Evolutionary conservation across 73 alveolate genomes (phyloP), one percentile per base, ranked within the genome.

Genomic region (Durusdinium trenchii): DNA sequence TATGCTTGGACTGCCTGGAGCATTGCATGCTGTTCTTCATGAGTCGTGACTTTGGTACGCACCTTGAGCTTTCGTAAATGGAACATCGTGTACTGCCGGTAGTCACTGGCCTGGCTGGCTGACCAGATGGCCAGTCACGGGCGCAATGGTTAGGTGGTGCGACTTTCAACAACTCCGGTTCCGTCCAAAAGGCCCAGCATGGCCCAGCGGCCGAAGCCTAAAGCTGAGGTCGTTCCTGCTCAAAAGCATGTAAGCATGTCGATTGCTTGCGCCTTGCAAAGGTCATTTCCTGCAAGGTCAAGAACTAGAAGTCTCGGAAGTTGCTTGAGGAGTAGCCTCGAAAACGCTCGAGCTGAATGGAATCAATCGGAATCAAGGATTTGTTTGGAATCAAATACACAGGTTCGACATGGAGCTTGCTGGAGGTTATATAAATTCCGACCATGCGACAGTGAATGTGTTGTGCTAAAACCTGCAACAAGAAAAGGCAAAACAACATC

Each of bases 51-150:
- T n/a, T n/a, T n/a, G n/a, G n/a, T n/a, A n/a, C n/a, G n/a, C 0
- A 52, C 96, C 98, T 92, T 92, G 91, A 92, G 36, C 64, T 73
- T 92, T 10, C 90, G 73, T 76, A 92, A 57, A 42, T 92, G 98
- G 81, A 92, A 92, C 86, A 92, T 92, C 48, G 98, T 73, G 20
- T 92, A 92, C 90, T 71, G 98, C 47, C 98, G 98, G 78, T 92
- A 92, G 78, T 92, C 98, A 30, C 57, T 51, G 57, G 91, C 98
- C 87, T 92, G 18, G 69, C 23, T 57, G n/a, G 82, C 10, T 35
- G 46, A 16, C 7, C 28, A 16, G 82, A 7, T 69, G 47, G 3
- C 45, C 3, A 0, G 43, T 71, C 83, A 30, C 51, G 36, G 45
- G 36, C 43, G 83, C 83, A 71, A 32, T 35, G 18, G 73, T 23